Percentiles rank a stretch among this genome's conserved stretches.
These are phyloP conservation scores for Fusarium secorum DNA, from an alignment of 2,329 filamentous ascomycete genomes.

Conservation along the genomic window DNA sequence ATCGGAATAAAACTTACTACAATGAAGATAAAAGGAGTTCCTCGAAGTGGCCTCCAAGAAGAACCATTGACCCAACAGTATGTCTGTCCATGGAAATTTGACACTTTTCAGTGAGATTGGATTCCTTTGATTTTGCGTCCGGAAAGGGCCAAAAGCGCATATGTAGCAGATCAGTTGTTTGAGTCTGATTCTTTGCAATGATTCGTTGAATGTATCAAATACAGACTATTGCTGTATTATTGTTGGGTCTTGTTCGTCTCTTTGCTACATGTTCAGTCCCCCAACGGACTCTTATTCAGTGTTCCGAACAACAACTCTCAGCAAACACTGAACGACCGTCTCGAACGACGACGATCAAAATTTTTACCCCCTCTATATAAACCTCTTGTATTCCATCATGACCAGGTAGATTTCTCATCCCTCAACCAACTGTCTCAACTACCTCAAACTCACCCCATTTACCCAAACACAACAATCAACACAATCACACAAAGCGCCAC, in stretches of 20 bases:
- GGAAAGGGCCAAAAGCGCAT: neutral
- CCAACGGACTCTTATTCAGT: neutral
- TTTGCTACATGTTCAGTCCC: neutral
- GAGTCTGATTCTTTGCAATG: accelerated
- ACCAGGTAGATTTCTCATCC: neutral
- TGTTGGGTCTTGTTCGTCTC: neutral
- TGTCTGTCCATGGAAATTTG: neutral
- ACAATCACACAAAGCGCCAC: neutral
- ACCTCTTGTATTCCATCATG: neutral
- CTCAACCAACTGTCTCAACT: neutral
- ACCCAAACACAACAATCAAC: neutral
- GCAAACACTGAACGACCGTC: neutral
- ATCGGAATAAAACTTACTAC: neutral
- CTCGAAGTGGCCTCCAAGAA: neutral
- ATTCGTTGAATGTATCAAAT: neutral
- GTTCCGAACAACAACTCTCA: neutral
- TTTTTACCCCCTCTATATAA: neutral
- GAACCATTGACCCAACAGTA: neutral
- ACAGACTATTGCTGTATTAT: no score
- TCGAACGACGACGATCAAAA: no score
- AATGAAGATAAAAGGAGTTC: neutral
- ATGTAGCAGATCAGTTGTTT: neutral
- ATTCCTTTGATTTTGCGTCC: neutral
- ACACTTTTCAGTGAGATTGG: neutral
- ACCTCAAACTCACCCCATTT: neutral